Evolutionary conservation across 1,284 basidiomycete species (phyloP), one percentile per base, ranked within the genome.

Genomic region (Lentinus polychrous): DNA sequence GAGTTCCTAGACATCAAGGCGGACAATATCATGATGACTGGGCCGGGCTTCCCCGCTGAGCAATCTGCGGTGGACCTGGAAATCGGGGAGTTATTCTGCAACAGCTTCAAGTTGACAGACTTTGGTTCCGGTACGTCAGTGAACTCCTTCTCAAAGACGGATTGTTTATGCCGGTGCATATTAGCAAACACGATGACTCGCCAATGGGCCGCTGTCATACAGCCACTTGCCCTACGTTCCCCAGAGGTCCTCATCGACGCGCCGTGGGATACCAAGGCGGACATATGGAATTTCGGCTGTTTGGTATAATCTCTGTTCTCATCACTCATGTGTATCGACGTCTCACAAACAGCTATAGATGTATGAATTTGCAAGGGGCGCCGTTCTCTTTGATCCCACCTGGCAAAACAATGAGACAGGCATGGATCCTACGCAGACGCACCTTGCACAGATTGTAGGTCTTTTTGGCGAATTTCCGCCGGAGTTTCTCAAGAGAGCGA

Each of bases 231-330:
- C 23, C 58, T 69, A 8, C 65, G 67, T 33, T 60, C 63, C 8
- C 68, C 67, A 14, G 68, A 69, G 50, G 65, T 69, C 23, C 62
- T 66, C 32, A 51, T 67, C 10, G 66, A 65, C 8, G 51, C 47
- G 45, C 53, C 52, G 8, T 69, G 66, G 66, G 57, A 51, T 38
- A 52, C 61, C 17, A 52, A 49, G 1, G 61, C 57, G n/a, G 68
- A 70, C 55, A 66, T 70, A 27, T 70, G 66, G 67, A 65, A 60
- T 43, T 52, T 70, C 15, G 67, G 67, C 33, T 67, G 64, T 52
- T 48, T 69, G 45, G 66, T 66, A 49, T 45, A 50, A 45, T 4
- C 34, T 8, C 27, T 27, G 5, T 18, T 11, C 4, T 24, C 31
- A 41, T 45, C 35, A 27, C 27, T 27, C 27, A 27, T 10, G 4